phyloP scores from a whole-genome alignment of 2,329 filamentous ascomycete species.

The Cadophora sp. region DNA sequence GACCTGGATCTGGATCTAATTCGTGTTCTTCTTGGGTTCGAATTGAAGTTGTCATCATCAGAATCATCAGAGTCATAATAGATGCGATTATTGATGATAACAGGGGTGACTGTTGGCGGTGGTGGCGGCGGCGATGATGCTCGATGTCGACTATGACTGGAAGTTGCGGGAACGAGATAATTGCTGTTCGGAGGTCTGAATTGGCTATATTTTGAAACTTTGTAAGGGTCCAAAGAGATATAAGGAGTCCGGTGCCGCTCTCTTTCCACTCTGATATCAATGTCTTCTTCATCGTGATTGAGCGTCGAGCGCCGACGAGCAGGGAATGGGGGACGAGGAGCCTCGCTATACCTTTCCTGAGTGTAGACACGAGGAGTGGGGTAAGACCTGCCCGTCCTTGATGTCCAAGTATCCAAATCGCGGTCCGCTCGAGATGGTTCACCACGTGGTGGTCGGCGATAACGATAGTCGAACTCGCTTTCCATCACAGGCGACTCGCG shows the following conservation, averaged over 20 bases:
- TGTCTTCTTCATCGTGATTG: neutral
- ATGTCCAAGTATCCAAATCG: neutral
- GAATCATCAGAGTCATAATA: neutral
- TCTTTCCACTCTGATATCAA: neutral
- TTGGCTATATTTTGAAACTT: neutral
- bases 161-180: neutral
- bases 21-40: neutral
- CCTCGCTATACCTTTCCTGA: neutral
- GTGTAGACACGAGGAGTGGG: neutral
- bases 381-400: neutral
- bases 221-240: neutral
- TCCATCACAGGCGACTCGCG: neutral
- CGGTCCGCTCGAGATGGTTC: neutral
- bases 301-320: neutral
- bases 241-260: neutral
- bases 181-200: neutral
- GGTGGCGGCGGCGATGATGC: neutral
- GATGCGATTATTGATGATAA: constrained; percentile 12
- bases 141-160: neutral
- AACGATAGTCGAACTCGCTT: neutral
- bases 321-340: neutral
- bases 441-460: neutral
- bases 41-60: neutral
- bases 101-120: neutral
- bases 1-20: neutral